phyloP scores from a whole-genome alignment of 106 monocot genomes.

The Amphibolis antarctica region DNA sequence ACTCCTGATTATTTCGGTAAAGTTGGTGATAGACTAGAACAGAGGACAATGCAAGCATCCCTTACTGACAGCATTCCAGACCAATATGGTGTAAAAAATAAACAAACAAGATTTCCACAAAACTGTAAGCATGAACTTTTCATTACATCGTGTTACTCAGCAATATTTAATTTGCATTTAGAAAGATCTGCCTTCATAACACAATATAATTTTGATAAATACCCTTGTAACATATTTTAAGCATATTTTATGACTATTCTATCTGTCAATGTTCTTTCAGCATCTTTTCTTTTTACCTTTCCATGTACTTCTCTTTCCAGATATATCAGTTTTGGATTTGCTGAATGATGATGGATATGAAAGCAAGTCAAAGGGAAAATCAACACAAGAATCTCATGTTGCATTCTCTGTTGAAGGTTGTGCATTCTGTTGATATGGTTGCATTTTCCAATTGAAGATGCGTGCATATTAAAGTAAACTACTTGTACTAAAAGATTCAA shows the following conservation, averaged over 20 bases:
- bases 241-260: neutral
- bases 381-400: slow-evolving; percentile 52
- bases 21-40: slow-evolving; percentile 11
- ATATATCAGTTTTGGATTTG: slow-evolving; percentile 51
- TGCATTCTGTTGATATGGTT: neutral
- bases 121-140: neutral
- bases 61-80: neutral
- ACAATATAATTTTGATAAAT: neutral
- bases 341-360: slow-evolving; percentile 41
- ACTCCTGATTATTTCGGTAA: slow-evolving; percentile 5
- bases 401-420: slow-evolving; percentile 76
- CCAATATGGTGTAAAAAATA: neutral
- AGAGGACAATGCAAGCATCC: slow-evolving; percentile 6
- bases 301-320: slow-evolving; percentile 18
- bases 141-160: neutral
- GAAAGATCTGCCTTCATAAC: neutral
- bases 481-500: no score
- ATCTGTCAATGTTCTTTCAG: neutral
- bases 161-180: neutral
- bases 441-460: no score
- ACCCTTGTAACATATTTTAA: neutral
- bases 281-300: neutral
- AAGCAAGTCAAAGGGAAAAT: slow-evolving; percentile 14
- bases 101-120: neutral
- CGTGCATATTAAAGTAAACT: no score